A percentile compares a stretch with the other conserved stretches of the same genome.
These are phyloP conservation scores for Aspergillus haitiensis DNA, from an alignment of 495 filamentous ascomycete species.

Conservation along the genomic window DNA sequence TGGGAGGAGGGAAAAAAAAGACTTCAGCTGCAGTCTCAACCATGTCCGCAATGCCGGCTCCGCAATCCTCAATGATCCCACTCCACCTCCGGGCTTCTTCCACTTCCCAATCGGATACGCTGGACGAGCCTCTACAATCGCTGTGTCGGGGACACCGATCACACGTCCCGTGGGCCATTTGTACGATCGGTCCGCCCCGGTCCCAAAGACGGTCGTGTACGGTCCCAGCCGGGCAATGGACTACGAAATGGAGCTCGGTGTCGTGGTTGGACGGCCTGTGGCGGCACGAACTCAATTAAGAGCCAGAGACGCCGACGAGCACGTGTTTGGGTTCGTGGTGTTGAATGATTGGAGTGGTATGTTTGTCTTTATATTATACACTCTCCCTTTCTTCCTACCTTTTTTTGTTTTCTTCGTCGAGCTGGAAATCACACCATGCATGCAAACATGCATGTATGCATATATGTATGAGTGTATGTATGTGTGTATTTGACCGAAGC, in stretches of 20 bases:
- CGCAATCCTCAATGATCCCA: conserved; percentile 38
- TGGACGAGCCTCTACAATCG: conserved; percentile 69
- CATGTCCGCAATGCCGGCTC: conserved; percentile 35
- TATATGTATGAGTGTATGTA: not conserved
- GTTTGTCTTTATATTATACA: conserved; percentile 50
- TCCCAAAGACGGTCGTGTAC: conserved; percentile 43
- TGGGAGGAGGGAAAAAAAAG: conserved; percentile 41
- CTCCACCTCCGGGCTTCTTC: conserved; percentile 36
- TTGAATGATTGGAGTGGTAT: conserved; percentile 87
- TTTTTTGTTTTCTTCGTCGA: not conserved
- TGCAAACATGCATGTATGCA: too few species aligned
- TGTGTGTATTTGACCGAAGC: not conserved
- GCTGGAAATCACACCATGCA: not conserved
- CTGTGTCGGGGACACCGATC: conserved; percentile 69
- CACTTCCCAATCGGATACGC: conserved; percentile 58
- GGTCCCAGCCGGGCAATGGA: conserved; percentile 64
- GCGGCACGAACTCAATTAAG: conserved; percentile 20
- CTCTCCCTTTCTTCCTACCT: not conserved
- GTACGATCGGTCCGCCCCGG: conserved; percentile 34
- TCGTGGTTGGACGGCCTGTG: conserved; percentile 59
- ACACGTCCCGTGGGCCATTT: conserved; percentile 74
- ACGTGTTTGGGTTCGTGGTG: conserved; percentile 81
- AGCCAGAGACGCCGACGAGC: conserved; percentile 58
- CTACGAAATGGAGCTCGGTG: conserved; percentile 80
- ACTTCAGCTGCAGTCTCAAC: conserved; percentile 64